Evolutionary conservation across 75 land plant species (phyloP).

Genomic region (Pinus albicaulis): DNA sequence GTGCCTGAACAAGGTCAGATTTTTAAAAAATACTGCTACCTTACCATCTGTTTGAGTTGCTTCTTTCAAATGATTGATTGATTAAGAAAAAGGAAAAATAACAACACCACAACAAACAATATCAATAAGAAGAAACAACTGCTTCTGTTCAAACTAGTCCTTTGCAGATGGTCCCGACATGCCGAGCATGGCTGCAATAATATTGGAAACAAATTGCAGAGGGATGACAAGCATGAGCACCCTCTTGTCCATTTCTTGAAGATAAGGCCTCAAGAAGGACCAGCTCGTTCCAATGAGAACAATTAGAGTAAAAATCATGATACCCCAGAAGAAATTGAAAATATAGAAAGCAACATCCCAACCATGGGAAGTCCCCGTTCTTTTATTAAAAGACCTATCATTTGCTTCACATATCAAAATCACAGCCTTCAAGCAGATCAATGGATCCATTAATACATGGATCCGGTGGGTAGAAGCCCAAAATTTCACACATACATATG

Average conservation of each 20-base stretch:
- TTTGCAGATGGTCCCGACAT: slow-evolving; percentile 27
- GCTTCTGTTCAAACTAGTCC: slow-evolving; percentile 29
- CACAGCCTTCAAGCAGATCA: slow-evolving; percentile 26
- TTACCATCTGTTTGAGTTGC: slow-evolving; percentile 33
- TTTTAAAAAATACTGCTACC: slow-evolving; percentile 16
- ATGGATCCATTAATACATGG: slow-evolving; percentile 30
- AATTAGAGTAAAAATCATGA: slow-evolving; percentile 31
- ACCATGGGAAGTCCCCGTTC: slow-evolving; percentile 31
- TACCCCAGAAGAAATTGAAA: slow-evolving; percentile 28
- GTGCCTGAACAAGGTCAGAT: slow-evolving; percentile 30
- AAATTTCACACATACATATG: slow-evolving; percentile 13
- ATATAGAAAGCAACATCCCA: slow-evolving; percentile 31
- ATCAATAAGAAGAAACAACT: slow-evolving; percentile 24
- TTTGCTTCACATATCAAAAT: slow-evolving; percentile 25
- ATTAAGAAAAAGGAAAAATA: slow-evolving; percentile 33
- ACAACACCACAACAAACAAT: slow-evolving; percentile 37
- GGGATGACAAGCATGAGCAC: slow-evolving; percentile 38
- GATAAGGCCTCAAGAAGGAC: slow-evolving; percentile 28
- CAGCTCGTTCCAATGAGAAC: slow-evolving; percentile 37
- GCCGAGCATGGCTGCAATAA: slow-evolving; percentile 17
- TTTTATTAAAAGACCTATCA: slow-evolving; percentile 20
- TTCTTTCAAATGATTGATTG: slow-evolving; percentile 34
- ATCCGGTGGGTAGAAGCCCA: slow-evolving; percentile 20
- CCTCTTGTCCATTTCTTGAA: slow-evolving; percentile 35
- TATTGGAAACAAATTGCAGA: slow-evolving; percentile 30